Evolutionary conservation across 805 yeast genomes (phyloP), one percentile per base, ranked within the genome.

Genomic region (Saccharomycopsis guyanensis): DNA sequence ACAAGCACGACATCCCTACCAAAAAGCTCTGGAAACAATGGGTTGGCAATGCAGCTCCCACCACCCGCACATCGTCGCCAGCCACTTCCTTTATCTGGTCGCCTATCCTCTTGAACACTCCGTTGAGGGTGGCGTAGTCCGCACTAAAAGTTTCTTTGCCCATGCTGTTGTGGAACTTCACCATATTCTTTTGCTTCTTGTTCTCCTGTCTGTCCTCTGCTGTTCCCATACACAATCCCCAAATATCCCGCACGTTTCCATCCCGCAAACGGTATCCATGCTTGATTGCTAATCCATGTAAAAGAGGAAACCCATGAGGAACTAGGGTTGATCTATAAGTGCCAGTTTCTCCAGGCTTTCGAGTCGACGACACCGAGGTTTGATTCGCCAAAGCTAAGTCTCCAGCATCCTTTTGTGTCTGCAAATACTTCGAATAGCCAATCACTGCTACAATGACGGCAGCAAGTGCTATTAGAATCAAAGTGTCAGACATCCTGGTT

Each of bases 261-360:
- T 79, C 77, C 40, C 86, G 59, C 15, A 78, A 55, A 44, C 68
- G 68, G 56, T 76, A 78, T 38, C 70, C 72, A 29, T 68, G 68
- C 34, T 78, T 65, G 24, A 84, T 72, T 43, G 72, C 70, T 47
- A 80, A 61, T 0, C 86, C 86, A 10, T 76, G 66, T 29, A 78
- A 65, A 45, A 83, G 64, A 1, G 78, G 74, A 37, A 68, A 53
- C 6, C 82, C 78, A 57, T 74, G 78, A 37, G 82, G 85, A 40
- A 80, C 73, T 51, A 78, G 78, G 33, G 73, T 72, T 7, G 84
- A 75, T 47, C 85, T 69, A 57, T 78, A 75, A 13, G 79, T 65
- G 1, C 87, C 82, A 19, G 83, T 70, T 57, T 83, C 86, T 27
- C 69, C 67, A 1, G 65, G 62, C 18, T 65, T 60, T n/a, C 86